Evolutionary conservation across 1,284 basidiomycete genomes (phyloP), one percentile per base, ranked within the genome.

Genomic region (Ceratobasidium sp.): DNA sequence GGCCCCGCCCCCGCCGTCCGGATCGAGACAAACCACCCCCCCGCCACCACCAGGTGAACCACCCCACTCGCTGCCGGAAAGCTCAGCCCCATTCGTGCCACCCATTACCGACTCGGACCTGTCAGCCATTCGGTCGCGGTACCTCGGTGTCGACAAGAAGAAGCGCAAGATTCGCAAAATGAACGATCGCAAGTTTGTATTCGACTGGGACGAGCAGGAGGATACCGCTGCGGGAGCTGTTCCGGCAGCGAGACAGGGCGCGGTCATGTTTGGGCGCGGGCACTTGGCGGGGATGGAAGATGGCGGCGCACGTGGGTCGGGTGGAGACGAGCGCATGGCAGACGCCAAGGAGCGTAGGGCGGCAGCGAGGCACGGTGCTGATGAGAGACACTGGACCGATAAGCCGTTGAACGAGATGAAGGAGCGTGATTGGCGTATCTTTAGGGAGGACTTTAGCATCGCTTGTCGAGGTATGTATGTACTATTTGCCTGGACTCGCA

Each of bases 361-460:
- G 76, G 92, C 93, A n/a, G 85, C 87, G 69, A 90, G 91, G 82
- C 83, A 86, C 70, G 89, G 92, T 35, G 81, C 93, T 72, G 94
- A 97, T 76, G 94, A 96, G 76, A 84, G 94, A 72, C 97, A 98
- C 81, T 99, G 97, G 97, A 91, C 91, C 1, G 94, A 98, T n/a
- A 99, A 99, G 79, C 86, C 89, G 1, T 81, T 99, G 34, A 79
- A 82, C 1, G 94, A 98, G 79, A 98, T 99, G 97, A 92, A 91
- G 76, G 97, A 98, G 75, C 85, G 96, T 69, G 96, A 99, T 78
- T 99, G 96, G 96, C 87, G 96, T 75, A 99, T 99, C 78, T 99
- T 99, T 82, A 84, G 96, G 72, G 96, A 99, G 79, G 96, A 99
- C 79, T 99, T 97, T 81, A 95, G 89, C 75, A 99, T 99, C 72